A percentile compares a stretch with the other conserved stretches of the same genome.
These are phyloP conservation scores for Helianthus tuberosus DNA, from an alignment of 129 eudicot species.

Conservation along the genomic window DNA sequence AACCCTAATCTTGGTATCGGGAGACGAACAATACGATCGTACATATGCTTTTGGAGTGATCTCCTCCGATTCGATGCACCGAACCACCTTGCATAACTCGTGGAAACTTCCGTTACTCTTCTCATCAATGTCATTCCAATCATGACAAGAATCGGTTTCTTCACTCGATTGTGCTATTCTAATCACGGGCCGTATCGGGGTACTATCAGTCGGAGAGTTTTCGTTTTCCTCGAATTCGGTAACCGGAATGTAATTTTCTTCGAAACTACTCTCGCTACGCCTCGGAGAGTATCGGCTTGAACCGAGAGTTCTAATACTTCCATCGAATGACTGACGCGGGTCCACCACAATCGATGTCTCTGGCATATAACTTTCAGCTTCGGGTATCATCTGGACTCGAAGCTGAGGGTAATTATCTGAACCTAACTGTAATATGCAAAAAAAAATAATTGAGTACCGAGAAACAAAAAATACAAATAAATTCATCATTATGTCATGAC, in stretches of 20 bases:
- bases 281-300: slow-evolving; percentile 53
- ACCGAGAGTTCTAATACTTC: slow-evolving; percentile 40
- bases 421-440: slow-evolving; percentile 48
- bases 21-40: slow-evolving; percentile 38
- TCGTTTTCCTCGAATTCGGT: slow-evolving; percentile 63
- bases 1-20: slow-evolving; percentile 32
- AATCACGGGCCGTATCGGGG: slow-evolving; percentile 48
- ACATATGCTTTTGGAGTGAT: slow-evolving; percentile 13
- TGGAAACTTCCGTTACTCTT: slow-evolving; percentile 51
- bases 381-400: slow-evolving; percentile 57
- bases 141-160: slow-evolving; percentile 48
- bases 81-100: slow-evolving; percentile 76
- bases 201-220: slow-evolving; percentile 29
- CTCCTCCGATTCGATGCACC: slow-evolving; percentile 66
- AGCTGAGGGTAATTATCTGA: slow-evolving; percentile 58
- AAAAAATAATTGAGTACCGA: slow-evolving; percentile 22
- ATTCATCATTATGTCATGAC: background rate
- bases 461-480: background rate
- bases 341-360: slow-evolving; percentile 41
- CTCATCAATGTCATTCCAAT: slow-evolving; percentile 58
- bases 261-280: slow-evolving; percentile 60
- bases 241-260: slow-evolving; percentile 46
- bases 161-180: slow-evolving; percentile 50
- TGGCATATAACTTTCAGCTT: slow-evolving; percentile 31
- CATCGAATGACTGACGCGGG: slow-evolving; percentile 47